Evolutionary conservation across 2,329 filamentous ascomycete species (phyloP).

Genomic region (Aspergillus caelatus): DNA sequence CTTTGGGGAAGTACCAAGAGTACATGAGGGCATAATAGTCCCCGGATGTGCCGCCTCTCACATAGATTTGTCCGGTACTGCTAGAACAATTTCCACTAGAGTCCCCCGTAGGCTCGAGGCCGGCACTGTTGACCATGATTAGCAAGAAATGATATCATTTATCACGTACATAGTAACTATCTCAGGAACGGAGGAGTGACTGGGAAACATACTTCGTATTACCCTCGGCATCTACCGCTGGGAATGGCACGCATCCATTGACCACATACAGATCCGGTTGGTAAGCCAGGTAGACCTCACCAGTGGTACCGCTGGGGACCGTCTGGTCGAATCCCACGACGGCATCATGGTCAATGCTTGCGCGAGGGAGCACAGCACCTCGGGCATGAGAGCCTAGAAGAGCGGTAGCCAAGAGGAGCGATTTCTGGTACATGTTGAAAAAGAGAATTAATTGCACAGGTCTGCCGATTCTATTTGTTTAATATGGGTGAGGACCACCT

Average conservation of each 20-base stretch:
- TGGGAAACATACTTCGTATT: slow-evolving; percentile 55
- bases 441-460: no score
- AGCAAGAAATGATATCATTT: neutral
- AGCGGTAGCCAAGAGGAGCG: neutral
- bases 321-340: slow-evolving; percentile 59
- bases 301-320: slow-evolving; percentile 52
- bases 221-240: slow-evolving; percentile 60
- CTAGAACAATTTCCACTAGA: slow-evolving; percentile 45
- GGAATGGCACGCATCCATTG: slow-evolving; percentile 66
- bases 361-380: slow-evolving; percentile 31
- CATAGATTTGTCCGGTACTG: slow-evolving; percentile 56
- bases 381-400: neutral
- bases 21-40: slow-evolving; percentile 55
- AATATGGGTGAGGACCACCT: neutral
- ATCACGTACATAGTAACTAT: no score
- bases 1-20: slow-evolving; percentile 56
- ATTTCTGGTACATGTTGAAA: neutral
- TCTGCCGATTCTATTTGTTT: neutral
- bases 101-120: slow-evolving; percentile 45
- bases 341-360: slow-evolving; percentile 47
- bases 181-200: neutral
- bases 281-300: slow-evolving; percentile 57
- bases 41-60: slow-evolving; percentile 46
- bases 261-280: slow-evolving; percentile 59
- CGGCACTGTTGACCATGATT: slow-evolving; percentile 38